phyloP scores from a whole-genome alignment of 2,329 filamentous ascomycete species.

The Chaetothyriales sp. region DNA sequence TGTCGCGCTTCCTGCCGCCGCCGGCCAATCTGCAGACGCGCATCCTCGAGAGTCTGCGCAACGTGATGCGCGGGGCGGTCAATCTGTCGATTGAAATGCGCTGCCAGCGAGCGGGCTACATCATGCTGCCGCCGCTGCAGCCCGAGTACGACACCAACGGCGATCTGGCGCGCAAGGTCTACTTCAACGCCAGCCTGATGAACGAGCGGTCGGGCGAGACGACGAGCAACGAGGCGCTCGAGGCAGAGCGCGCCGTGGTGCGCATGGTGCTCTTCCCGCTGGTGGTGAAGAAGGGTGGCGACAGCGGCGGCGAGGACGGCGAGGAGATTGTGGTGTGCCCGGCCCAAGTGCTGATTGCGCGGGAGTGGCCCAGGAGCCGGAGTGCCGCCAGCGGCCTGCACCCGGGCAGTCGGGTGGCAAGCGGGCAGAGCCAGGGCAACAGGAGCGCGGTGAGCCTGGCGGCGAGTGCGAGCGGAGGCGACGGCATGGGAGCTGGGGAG shows the following conservation, averaged over 20 bases:
- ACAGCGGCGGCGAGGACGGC: slow-evolving; percentile 58
- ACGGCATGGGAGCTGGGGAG: not conserved
- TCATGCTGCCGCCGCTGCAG: slow-evolving; percentile 91
- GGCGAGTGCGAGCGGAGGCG: not conserved
- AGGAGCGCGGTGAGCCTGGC: not conserved
- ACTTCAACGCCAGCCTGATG: slow-evolving; percentile 90
- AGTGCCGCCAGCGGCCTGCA: slow-evolving; percentile 6
- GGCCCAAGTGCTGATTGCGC: slow-evolving; percentile 76
- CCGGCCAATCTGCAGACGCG: slow-evolving; percentile 67
- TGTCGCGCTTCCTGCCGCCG: slow-evolving; percentile 74
- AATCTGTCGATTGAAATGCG: slow-evolving; percentile 93
- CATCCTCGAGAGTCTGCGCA: slow-evolving; percentile 70
- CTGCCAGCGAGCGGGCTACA: slow-evolving; percentile 89
- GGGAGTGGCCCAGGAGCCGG: slow-evolving; percentile 27
- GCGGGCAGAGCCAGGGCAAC: not conserved
- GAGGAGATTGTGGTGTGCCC: slow-evolving; percentile 93
- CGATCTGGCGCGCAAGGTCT: slow-evolving; percentile 72
- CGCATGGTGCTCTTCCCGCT: slow-evolving; percentile 90
- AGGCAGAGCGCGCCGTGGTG: slow-evolving; percentile 62
- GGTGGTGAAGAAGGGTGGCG: slow-evolving; percentile 73
- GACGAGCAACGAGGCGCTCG: slow-evolving; percentile 63
- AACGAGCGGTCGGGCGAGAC: slow-evolving; percentile 70
- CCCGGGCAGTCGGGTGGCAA: not conserved
- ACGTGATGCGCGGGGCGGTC: slow-evolving; percentile 78
- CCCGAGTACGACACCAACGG: slow-evolving; percentile 91